Evolutionary conservation across 805 yeast species (phyloP), one percentile per base, ranked within the genome.

Genomic region (Myxozyma neotropica): DNA sequence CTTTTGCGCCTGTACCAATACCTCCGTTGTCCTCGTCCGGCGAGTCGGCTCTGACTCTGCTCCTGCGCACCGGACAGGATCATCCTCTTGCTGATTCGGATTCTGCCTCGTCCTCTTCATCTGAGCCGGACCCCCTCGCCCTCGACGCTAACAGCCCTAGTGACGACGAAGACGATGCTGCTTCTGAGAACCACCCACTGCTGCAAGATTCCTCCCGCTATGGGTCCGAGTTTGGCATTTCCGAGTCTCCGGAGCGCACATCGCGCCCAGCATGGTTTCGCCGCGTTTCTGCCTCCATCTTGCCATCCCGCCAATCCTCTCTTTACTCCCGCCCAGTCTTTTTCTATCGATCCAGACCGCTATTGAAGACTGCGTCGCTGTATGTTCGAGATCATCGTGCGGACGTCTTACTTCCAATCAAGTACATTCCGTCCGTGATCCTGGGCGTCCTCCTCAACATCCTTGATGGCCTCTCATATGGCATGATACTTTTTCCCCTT

Each of bases 401-500:
- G 15, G 27, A 45, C 29, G 19, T 55, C 15, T 29, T 60, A 13
- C 19, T 21, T n/a, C 53, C 61, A 4, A 35, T 47, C 31, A 49
- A 53, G 24, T 60, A 80, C 68, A 53, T 84, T 2, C 98, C 99
- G 0, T 86, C 96, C 0, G 96, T 92, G 3, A 81, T 91, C 40
- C 74, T 94, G 43, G 99, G 99, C 0, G 77, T 90, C 0, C 74
- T 94, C 46, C 77, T 94, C 45, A 94, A 94, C 71, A 87, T 94
- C 46, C 80, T 94, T 50, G 99, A 94, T 73, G 99, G 96, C 0
- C 78, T 94, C 50, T 89, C 96, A 0, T 94, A 94, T 72, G 99
- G 99, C 50, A 92, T 94, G 97, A 94, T 94, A 71, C 84, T 94
- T 78, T 94, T 94, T 75, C 99, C 99, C 0, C 81, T 92, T 36